Percentiles rank a stretch among this genome's conserved stretches.
These are phyloP conservation scores for Tympanopsis confertula DNA, from an alignment of 2,329 filamentous ascomycete species.

Conservation along the genomic window DNA sequence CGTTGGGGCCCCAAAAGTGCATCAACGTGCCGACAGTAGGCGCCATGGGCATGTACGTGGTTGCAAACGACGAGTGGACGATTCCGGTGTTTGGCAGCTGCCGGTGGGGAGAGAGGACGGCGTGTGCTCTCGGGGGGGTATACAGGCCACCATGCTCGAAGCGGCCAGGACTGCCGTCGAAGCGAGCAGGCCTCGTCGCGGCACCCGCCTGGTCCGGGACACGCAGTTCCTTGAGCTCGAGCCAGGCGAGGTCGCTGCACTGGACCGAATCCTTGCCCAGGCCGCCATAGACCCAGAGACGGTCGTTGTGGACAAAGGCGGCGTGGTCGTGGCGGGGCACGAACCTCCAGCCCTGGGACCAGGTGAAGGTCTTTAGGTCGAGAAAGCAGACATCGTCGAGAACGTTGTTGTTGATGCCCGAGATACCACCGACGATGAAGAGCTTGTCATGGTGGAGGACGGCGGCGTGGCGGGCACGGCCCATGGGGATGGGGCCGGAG, in stretches of 20 bases:
- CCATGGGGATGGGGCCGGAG: constrained; percentile 46
- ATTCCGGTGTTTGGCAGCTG: too few relatives aligned
- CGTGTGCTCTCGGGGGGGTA: too few relatives aligned
- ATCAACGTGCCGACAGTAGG: too few relatives aligned
- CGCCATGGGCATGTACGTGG: too few relatives aligned
- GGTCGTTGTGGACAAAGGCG: constrained; percentile 57
- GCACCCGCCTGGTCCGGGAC: too few relatives aligned
- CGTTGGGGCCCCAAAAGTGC: too few relatives aligned
- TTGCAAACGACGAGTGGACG: too few relatives aligned
- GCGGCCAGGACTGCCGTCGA: too few relatives aligned
- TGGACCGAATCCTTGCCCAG: constrained; percentile 95
- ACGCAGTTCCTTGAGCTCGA: constrained; percentile 91
- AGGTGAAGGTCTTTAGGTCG: constrained; percentile 93
- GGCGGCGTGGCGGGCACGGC: constrained; percentile 49
- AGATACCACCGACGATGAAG: constrained; percentile 95
- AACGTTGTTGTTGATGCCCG: constrained; percentile 80
- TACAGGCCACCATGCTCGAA: too few relatives aligned
- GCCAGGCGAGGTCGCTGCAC: constrained; percentile 90
- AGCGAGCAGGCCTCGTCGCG: too few relatives aligned
- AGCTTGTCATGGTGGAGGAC: constrained; percentile 52
- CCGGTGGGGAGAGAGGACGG: too few relatives aligned
- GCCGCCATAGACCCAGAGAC: constrained; percentile 93
- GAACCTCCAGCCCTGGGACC: constrained; percentile 93
- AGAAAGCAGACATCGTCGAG: constrained; percentile 94
- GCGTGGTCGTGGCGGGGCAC: constrained; percentile 91